Evolutionary conservation across 495 filamentous ascomycete genomes (phyloP).

Genomic region (Lophiostoma macrostomum): DNA sequence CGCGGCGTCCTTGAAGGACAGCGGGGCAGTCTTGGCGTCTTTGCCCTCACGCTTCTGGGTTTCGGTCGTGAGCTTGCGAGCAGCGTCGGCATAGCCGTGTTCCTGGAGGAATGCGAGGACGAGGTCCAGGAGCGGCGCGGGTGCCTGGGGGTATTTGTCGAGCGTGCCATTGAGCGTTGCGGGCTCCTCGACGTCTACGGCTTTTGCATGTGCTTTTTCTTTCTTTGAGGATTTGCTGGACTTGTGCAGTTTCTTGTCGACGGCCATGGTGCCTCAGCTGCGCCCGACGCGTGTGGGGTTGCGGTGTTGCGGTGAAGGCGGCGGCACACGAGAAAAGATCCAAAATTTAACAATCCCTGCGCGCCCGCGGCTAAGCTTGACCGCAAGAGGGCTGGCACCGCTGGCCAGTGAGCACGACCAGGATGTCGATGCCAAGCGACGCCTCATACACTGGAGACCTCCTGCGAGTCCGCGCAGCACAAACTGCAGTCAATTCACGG

Average conservation of each 20-base stretch:
- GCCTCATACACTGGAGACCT: no score
- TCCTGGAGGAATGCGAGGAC: constrained; percentile 26
- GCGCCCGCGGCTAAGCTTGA: no score
- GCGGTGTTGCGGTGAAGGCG: background rate
- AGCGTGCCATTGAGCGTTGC: background rate
- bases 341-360: no score
- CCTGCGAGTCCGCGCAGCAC: no score
- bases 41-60: background rate
- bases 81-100: constrained; percentile 28
- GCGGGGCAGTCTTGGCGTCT: background rate
- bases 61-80: constrained; percentile 10
- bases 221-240: no score
- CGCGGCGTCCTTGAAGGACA: constrained; percentile 1
- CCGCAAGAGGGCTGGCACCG: no score
- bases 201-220: background rate
- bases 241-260: constrained; percentile 13
- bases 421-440: no score
- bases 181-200: background rate
- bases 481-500: background rate
- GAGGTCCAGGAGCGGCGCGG: constrained; percentile 23
- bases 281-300: background rate
- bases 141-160: constrained; percentile 19
- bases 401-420: no score
- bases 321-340: background rate
- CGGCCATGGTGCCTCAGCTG: constrained; percentile 14